phyloP scores from a whole-genome alignment of 257 asterid genomes.

The Asclepias syriaca region DNA sequence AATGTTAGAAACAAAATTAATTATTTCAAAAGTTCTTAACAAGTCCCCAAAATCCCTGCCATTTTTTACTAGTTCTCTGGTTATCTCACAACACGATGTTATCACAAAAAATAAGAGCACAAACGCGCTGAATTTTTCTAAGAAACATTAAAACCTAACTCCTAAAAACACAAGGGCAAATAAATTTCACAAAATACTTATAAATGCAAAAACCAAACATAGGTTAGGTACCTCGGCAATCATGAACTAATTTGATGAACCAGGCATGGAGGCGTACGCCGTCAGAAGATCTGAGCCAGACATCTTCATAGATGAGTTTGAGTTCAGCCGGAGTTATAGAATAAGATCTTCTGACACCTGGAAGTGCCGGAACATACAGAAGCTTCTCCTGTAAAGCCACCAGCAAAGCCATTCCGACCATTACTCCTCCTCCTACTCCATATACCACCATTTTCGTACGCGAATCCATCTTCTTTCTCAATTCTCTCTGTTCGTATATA shows the following conservation, averaged over 20 bases:
- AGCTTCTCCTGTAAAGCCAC: constrained; percentile 95
- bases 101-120: background rate
- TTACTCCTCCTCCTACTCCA: constrained; percentile 86
- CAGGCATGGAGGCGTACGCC: constrained; percentile 97
- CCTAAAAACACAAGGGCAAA: background rate
- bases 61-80: background rate
- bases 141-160: background rate
- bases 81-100: background rate
- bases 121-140: background rate
- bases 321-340: constrained; percentile 88
- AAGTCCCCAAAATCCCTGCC: too few species aligned
- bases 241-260: constrained; percentile 80
- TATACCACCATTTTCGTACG: constrained; percentile 56
- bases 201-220: background rate
- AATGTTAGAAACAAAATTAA: too few species aligned
- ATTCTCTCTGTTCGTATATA: background rate
- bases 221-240: constrained; percentile 48
- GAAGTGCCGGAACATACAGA: constrained; percentile 92
- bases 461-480: constrained; percentile 50
- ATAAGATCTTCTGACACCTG: constrained; percentile 89
- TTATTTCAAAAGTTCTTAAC: too few species aligned
- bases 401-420: constrained; percentile 88
- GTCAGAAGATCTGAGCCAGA: constrained; percentile 94
- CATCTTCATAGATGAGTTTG: constrained; percentile 79
- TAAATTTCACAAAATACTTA: background rate